A percentile compares a stretch with the other conserved stretches of the same genome.
These are phyloP conservation scores for Penicillium salamii DNA, from an alignment of 495 filamentous ascomycete species.

Conservation along the genomic window DNA sequence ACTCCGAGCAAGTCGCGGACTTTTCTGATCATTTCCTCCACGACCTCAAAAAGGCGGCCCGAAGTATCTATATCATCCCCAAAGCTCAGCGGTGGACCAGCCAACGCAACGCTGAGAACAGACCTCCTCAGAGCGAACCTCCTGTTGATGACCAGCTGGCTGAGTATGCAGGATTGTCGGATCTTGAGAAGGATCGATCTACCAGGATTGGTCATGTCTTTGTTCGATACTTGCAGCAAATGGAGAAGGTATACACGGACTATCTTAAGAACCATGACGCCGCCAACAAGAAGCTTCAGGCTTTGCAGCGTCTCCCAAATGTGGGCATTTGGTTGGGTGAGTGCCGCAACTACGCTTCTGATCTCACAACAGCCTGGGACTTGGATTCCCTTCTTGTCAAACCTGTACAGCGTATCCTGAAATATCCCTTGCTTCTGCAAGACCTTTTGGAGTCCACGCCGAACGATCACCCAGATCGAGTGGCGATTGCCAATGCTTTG, in stretches of 20 bases:
- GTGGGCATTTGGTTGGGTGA: slow-evolving; percentile 90
- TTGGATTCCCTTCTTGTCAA: slow-evolving; percentile 93
- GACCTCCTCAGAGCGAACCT: slow-evolving; percentile 15
- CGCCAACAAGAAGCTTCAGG: slow-evolving; percentile 73
- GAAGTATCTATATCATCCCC: slow-evolving; percentile 66
- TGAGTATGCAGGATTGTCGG: slow-evolving; percentile 39
- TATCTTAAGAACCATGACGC: slow-evolving; percentile 84
- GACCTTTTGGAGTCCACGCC: slow-evolving; percentile 78
- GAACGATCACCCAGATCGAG: slow-evolving; percentile 75
- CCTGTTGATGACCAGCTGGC: slow-evolving; percentile 15
- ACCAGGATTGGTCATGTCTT: slow-evolving; percentile 83
- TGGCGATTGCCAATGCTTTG: slow-evolving; percentile 59
- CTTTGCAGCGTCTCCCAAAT: slow-evolving; percentile 67
- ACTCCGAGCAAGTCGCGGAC: slow-evolving; percentile 78
- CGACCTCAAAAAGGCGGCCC: slow-evolving; percentile 72
- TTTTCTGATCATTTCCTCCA: slow-evolving; percentile 78
- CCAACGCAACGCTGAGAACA: slow-evolving; percentile 48
- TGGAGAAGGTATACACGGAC: slow-evolving; percentile 82
- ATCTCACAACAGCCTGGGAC: slow-evolving; percentile 90
- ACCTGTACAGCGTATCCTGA: slow-evolving; percentile 86
- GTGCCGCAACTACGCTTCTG: slow-evolving; percentile 81
- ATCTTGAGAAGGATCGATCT: slow-evolving; percentile 69
- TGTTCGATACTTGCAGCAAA: slow-evolving; percentile 62
- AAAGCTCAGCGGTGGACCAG: slow-evolving; percentile 55
- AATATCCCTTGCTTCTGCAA: slow-evolving; percentile 82